Evolutionary conservation across 495 filamentous ascomycete species (phyloP).

Genomic region (Aspergillus bridgeri): DNA sequence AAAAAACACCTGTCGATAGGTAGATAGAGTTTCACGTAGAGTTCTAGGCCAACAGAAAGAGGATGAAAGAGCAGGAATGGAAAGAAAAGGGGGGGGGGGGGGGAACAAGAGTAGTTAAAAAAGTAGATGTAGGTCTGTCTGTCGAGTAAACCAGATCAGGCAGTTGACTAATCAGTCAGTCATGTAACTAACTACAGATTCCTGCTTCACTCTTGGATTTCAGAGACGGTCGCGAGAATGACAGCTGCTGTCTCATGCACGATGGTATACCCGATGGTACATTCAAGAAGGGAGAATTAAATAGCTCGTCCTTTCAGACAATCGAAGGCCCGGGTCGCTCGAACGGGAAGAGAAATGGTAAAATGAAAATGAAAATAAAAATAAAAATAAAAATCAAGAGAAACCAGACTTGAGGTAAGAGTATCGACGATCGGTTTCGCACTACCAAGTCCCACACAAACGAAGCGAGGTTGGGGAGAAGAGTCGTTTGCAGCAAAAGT

Average conservation of each 20-base stretch:
- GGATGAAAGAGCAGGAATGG: neutral
- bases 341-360: neutral
- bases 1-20: neutral
- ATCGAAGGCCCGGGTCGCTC: too few species aligned
- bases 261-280: neutral
- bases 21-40: neutral
- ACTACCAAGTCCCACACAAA: neutral
- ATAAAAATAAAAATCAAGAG: neutral
- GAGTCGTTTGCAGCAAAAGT: slow-evolving; percentile 3
- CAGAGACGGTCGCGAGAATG: neutral
- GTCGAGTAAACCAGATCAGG: neutral
- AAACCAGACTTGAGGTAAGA: slow-evolving; percentile 3
- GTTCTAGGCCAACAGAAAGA: neutral
- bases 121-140: neutral
- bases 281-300: neutral
- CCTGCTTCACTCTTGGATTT: neutral
- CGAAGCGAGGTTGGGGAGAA: neutral
- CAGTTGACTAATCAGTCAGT: neutral
- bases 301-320: neutral
- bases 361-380: neutral
- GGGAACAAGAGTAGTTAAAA: neutral
- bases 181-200: neutral
- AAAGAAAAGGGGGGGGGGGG: neutral
- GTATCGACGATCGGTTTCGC: neutral
- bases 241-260: slow-evolving; percentile 2